phyloP scores from a whole-genome alignment of 768 basidiomycete species.

The Leccinum aurantiacum region DNA sequence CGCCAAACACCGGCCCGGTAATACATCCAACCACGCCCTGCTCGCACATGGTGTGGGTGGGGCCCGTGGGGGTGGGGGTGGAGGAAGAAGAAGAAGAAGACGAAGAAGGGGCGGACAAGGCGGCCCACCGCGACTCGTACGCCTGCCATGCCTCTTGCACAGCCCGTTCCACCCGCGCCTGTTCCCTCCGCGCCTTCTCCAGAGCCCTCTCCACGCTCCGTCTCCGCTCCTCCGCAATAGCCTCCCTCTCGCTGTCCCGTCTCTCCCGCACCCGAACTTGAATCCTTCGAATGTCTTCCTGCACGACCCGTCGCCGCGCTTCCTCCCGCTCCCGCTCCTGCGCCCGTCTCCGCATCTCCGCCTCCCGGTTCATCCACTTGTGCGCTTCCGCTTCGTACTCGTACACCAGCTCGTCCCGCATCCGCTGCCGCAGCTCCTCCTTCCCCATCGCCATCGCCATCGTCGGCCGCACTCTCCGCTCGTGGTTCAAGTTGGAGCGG shows the following conservation, averaged over 20 bases:
- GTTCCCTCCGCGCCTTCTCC: slow-evolving; percentile 47
- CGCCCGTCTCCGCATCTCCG: slow-evolving; percentile 44
- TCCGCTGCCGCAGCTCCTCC: slow-evolving; percentile 37
- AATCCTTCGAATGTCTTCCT: slow-evolving; percentile 56
- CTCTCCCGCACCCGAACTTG: slow-evolving; percentile 52
- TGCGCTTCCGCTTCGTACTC: slow-evolving; percentile 51
- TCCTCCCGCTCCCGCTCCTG: slow-evolving; percentile 45
- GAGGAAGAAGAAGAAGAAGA: not conserved
- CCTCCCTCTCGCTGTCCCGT: slow-evolving; percentile 49
- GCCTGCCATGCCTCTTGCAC: slow-evolving; percentile 56
- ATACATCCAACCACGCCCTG: no score
- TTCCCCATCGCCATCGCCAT: slow-evolving; percentile 20
- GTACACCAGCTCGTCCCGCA: slow-evolving; percentile 55
- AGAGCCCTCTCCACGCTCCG: slow-evolving; percentile 32
- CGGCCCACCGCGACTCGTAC: slow-evolving; percentile 69
- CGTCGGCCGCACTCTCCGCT: slow-evolving; percentile 16
- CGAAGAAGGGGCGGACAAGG: slow-evolving; percentile 32
- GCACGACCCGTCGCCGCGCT: slow-evolving; percentile 45
- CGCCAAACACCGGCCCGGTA: no score
- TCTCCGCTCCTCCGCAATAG: slow-evolving; percentile 48
- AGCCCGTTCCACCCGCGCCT: slow-evolving; percentile 42
- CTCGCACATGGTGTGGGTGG: no score
- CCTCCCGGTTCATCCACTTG: slow-evolving; percentile 52
- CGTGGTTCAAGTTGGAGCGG: slow-evolving; percentile 24
- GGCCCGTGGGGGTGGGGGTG: no score